These are phyloP conservation scores for Colletotrichum acutatum DNA, from an alignment of 2,329 filamentous ascomycete genomes.

Conservation along the genomic window DNA sequence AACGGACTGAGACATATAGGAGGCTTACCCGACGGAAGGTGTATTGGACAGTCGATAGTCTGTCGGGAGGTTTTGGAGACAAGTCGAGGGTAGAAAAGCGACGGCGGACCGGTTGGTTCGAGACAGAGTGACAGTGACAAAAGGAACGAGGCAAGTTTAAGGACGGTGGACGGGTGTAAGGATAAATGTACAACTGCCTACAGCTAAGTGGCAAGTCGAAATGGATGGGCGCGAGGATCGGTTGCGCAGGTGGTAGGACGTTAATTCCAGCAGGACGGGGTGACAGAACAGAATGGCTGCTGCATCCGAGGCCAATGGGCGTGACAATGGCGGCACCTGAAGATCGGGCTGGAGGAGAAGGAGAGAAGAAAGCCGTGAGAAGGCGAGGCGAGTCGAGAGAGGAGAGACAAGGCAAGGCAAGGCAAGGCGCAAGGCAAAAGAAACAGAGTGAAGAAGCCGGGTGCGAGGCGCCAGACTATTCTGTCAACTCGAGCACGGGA, in stretches of 20 bases:
- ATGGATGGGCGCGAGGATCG: background rate
- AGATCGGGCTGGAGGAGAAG: slow-evolving; percentile 5
- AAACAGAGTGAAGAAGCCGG: slow-evolving; percentile 8
- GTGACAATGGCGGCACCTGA: slow-evolving; percentile 22
- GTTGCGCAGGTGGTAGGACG: slow-evolving; percentile 16
- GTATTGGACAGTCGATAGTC: slow-evolving; percentile 15
- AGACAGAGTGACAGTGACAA: slow-evolving; percentile 15
- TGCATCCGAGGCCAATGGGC: slow-evolving; percentile 29
- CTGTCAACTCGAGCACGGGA: slow-evolving; percentile 29
- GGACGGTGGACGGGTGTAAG: background rate
- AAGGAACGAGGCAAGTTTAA: background rate
- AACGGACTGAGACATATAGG: slow-evolving; percentile 14
- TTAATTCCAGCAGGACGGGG: slow-evolving; percentile 11
- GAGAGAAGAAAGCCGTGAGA: slow-evolving; percentile 11
- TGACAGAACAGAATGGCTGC: slow-evolving; percentile 9
- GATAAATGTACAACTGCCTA: slow-evolving; percentile 22
- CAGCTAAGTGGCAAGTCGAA: slow-evolving; percentile 26
- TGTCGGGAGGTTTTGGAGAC: slow-evolving; percentile 17
- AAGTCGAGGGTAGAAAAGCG: slow-evolving; percentile 24
- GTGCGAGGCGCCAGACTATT: slow-evolving; percentile 25
- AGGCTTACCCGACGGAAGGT: slow-evolving; percentile 22
- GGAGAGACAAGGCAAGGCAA: slow-evolving; percentile 16
- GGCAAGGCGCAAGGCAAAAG: slow-evolving; percentile 18
- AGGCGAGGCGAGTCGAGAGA: slow-evolving; percentile 4
- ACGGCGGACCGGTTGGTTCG: slow-evolving; percentile 15